Percentiles rank a stretch among this genome's conserved stretches.
Evolutionary conservation across 495 filamentous ascomycete genomes (phyloP).

Genomic region (Penicillium coffeae): DNA sequence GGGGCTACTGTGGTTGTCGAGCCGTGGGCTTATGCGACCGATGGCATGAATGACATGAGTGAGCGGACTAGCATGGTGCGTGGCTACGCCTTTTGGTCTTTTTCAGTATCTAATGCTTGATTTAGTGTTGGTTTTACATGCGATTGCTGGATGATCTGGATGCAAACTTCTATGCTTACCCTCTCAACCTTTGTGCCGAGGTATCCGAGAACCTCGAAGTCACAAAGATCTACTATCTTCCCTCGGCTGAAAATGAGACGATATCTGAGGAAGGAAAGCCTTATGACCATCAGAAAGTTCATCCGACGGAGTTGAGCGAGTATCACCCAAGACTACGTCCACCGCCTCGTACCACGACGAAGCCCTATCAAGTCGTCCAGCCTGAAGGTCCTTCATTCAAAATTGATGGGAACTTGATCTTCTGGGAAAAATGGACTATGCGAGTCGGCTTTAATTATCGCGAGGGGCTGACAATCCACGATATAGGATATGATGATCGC

Average conservation of each 20-base stretch:
- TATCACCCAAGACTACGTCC: conserved; percentile 58
- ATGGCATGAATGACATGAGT: conserved; percentile 38
- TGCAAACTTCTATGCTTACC: conserved; percentile 73
- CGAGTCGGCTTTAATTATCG: conserved; percentile 61
- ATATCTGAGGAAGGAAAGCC: conserved; percentile 13
- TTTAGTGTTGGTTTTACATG: conserved; percentile 36
- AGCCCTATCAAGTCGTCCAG: conserved; percentile 72
- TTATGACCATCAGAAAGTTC: conserved; percentile 37
- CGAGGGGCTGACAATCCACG: conserved; percentile 60
- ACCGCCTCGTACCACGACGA: conserved; percentile 55
- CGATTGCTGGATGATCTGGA: conserved; percentile 24
- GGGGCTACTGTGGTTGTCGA: conserved; percentile 29
- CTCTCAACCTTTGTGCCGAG: conserved; percentile 65
- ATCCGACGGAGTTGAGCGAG: conserved; percentile 51
- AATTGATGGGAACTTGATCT: conserved; percentile 35
- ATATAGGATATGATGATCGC: conserved; percentile 63
- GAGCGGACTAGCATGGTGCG: conserved; percentile 27
- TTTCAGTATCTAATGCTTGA: neutral
- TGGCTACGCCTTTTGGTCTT: neutral
- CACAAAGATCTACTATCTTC: conserved; percentile 39
- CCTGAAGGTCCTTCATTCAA: conserved; percentile 73
- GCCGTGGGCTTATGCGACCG: conserved; percentile 38
- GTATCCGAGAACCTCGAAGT: conserved; percentile 59
- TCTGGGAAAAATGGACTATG: conserved; percentile 67
- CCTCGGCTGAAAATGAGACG: conserved; percentile 29